Conservation (phyloP, 2,329 filamentous ascomycete genomes). For the Exophiala mesophila region DNA sequence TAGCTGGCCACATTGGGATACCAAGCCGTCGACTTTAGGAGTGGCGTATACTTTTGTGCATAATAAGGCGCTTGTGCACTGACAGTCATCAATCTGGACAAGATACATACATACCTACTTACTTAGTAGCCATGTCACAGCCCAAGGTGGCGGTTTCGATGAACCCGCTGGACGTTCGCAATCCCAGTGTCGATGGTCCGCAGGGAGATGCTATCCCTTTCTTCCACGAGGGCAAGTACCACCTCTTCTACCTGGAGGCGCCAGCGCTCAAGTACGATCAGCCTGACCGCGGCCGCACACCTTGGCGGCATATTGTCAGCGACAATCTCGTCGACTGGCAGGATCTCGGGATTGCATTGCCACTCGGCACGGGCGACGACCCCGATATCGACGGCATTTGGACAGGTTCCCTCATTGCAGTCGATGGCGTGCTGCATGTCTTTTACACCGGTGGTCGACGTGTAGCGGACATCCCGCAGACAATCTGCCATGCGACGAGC, state of each 20-base stretch:
- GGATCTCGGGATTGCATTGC: conserved; percentile 3
- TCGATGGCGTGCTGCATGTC: conserved; percentile 5
- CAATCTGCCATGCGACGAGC: conserved; percentile 5
- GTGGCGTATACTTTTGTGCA: no score
- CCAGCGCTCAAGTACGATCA: neutral
- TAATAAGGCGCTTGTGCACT: no score
- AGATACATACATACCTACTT: no score
- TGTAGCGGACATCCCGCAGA: conserved; percentile 1
- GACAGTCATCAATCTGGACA: no score
- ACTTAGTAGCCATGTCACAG: neutral
- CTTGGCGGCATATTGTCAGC: conserved; percentile 3
- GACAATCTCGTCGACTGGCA: conserved; percentile 4
- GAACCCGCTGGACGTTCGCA: conserved; percentile 1
- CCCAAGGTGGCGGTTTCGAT: neutral
- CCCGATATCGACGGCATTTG: conserved; percentile 4
- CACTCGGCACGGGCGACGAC: conserved; percentile 1
- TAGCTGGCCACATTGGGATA: no score
- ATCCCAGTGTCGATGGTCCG: conserved; percentile 1
- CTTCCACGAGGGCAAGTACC: conserved; percentile 5
- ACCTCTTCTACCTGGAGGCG: conserved; percentile 5
- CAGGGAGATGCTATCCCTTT: conserved; percentile 3
- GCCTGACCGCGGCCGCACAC: conserved; percentile 3
- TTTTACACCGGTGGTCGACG: conserved; percentile 4
- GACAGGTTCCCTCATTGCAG: conserved; percentile 2
- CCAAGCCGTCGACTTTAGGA: no score